phyloP scores from a whole-genome alignment of 345 rosid genomes.

The Noccaea caerulescens region DNA sequence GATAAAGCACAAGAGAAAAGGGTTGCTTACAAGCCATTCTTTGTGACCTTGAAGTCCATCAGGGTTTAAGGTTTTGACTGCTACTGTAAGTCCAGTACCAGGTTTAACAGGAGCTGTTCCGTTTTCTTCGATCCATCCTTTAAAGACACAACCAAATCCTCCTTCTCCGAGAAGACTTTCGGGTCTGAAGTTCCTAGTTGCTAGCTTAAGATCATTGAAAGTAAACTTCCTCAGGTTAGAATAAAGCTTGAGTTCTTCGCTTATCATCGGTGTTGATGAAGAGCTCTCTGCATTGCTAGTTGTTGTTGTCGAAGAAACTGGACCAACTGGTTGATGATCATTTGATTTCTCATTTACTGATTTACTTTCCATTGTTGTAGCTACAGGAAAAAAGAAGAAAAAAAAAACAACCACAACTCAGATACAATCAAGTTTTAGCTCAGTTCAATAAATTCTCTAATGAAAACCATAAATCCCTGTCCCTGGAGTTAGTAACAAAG shows the following conservation, averaged over 20 bases:
- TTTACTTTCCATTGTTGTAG: slow-evolving; percentile 63
- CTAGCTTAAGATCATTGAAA: slow-evolving; percentile 88
- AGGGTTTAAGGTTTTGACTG: slow-evolving; percentile 95
- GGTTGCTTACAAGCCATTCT: slow-evolving; percentile 86
- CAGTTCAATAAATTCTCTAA: not conserved
- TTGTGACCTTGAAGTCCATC: slow-evolving; percentile 99
- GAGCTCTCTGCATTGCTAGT: slow-evolving; percentile 83
- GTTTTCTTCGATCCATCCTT: slow-evolving; percentile 97
- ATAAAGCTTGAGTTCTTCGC: slow-evolving; percentile 84
- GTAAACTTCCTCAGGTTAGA: slow-evolving; percentile 80
- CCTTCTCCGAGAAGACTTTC: slow-evolving; percentile 99
- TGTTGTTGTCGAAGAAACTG: slow-evolving; percentile 68
- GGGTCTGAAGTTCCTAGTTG: slow-evolving; percentile 94
- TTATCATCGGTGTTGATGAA: slow-evolving; percentile 80
- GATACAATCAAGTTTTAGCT: slow-evolving; percentile 13
- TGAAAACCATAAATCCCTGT: not conserved
- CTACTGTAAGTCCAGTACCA: slow-evolving; percentile 96
- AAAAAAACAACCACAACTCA: slow-evolving; percentile 7
- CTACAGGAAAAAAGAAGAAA: slow-evolving; percentile 5
- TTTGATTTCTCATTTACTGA: slow-evolving; percentile 68
- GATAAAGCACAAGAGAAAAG: slow-evolving; percentile 9
- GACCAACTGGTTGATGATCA: slow-evolving; percentile 75
- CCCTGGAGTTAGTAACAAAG: slow-evolving; percentile 15
- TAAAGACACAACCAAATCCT: slow-evolving; percentile 96
- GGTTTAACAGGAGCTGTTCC: slow-evolving; percentile 99